phyloP scores from a whole-genome alignment of 306 rosid species.

The Hippophae rhamnoides region DNA sequence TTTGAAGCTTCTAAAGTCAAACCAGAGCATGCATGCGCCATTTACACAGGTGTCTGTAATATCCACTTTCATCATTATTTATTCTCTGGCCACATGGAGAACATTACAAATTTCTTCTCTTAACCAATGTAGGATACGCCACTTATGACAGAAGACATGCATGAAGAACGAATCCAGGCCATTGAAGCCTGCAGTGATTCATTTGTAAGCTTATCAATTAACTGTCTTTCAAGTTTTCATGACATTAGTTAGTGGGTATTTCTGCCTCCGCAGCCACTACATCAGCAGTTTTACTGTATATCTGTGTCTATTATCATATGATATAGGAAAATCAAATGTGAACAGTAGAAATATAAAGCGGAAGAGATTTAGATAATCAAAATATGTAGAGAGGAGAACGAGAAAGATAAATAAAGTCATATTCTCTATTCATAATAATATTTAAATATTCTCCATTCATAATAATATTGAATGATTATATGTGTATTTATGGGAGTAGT shows the following conservation, averaged over 20 bases:
- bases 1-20: slow-evolving; percentile 73
- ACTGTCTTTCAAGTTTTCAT: background rate
- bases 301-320: too few species aligned
- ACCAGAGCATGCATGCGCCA: slow-evolving; percentile 82
- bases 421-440: too few species aligned
- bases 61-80: slow-evolving; percentile 13
- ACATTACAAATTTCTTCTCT: slow-evolving; percentile 12
- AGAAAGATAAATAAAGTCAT: too few species aligned
- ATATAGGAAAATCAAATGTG: too few species aligned
- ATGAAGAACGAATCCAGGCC: slow-evolving; percentile 91
- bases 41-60: slow-evolving; percentile 71
- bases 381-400: too few species aligned
- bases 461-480: too few species aligned
- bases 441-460: too few species aligned
- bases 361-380: too few species aligned
- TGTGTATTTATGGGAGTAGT: too few species aligned
- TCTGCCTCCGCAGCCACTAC: too few species aligned
- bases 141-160: slow-evolving; percentile 99
- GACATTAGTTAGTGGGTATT: background rate
- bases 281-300: too few species aligned
- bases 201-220: slow-evolving; percentile 46
- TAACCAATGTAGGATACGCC: slow-evolving; percentile 60
- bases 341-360: too few species aligned
- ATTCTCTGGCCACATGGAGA: slow-evolving; percentile 18
- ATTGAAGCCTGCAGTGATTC: slow-evolving; percentile 83